Evolutionary conservation across 2,329 filamentous ascomycete species (phyloP).

Genomic region (Ustulina deusta): DNA sequence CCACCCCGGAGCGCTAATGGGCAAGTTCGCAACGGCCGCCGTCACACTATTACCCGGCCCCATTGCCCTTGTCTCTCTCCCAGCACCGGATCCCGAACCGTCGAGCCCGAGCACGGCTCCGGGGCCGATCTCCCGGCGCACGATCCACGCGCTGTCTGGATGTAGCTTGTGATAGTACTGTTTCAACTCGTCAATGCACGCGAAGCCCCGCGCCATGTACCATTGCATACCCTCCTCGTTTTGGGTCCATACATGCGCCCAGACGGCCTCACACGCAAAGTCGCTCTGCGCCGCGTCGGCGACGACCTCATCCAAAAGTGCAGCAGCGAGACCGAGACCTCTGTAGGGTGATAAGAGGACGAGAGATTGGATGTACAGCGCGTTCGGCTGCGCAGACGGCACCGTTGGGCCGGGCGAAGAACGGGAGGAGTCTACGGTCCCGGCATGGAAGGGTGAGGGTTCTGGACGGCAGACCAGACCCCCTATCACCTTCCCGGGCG

Average conservation of each 20-base stretch:
- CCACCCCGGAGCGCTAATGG: slow-evolving; percentile 21
- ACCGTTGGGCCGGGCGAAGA: slow-evolving; percentile 20
- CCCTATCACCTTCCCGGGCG: slow-evolving; percentile 65
- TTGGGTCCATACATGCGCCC: slow-evolving; percentile 76
- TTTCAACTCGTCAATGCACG: slow-evolving; percentile 59
- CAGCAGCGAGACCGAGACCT: slow-evolving; percentile 68
- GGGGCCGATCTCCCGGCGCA: slow-evolving; percentile 59
- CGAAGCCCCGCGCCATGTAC: slow-evolving; percentile 71
- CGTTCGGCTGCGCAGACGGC: slow-evolving; percentile 53
- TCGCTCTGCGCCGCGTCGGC: slow-evolving; percentile 55
- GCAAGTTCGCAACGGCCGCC: slow-evolving; percentile 49
- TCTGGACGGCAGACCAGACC: slow-evolving; percentile 73
- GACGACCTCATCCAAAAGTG: slow-evolving; percentile 66
- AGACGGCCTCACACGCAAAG: slow-evolving; percentile 60
- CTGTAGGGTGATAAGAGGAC: slow-evolving; percentile 73
- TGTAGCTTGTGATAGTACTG: slow-evolving; percentile 73
- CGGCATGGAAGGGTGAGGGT: slow-evolving; percentile 54
- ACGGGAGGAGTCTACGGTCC: slow-evolving; percentile 16
- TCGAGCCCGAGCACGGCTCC: slow-evolving; percentile 41
- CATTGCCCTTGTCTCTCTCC: neutral
- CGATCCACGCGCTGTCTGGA: slow-evolving; percentile 71
- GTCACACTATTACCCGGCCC: slow-evolving; percentile 44
- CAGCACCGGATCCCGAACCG: slow-evolving; percentile 22
- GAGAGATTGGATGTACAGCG: slow-evolving; percentile 74
- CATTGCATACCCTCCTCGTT: slow-evolving; percentile 72